These are phyloP conservation scores for Leishmania gerbilli DNA, from an alignment of 208 protist genomes.

Conservation along the genomic window DNA sequence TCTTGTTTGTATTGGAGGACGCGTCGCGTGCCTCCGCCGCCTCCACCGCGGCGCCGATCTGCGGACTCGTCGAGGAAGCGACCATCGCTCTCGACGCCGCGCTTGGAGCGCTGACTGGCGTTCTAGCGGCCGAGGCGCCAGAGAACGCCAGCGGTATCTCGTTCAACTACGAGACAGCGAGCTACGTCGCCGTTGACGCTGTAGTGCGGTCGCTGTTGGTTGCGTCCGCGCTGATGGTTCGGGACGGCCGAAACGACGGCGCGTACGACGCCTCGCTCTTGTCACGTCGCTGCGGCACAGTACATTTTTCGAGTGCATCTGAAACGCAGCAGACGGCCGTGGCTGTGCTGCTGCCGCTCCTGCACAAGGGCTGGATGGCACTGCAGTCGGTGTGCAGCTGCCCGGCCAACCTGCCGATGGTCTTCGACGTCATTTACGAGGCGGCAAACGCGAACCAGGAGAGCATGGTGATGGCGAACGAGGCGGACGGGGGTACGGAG, in stretches of 20 bases:
- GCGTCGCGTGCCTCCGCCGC: neutral
- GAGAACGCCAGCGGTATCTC: slow-evolving; percentile 55
- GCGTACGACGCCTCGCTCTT: slow-evolving; percentile 36
- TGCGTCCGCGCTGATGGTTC: slow-evolving; percentile 44
- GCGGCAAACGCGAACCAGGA: slow-evolving; percentile 45
- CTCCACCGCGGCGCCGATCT: neutral
- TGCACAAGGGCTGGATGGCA: slow-evolving; percentile 83
- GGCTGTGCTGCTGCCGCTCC: slow-evolving; percentile 58
- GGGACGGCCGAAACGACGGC: slow-evolving; percentile 47
- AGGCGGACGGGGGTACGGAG: slow-evolving; percentile 16
- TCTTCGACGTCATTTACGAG: slow-evolving; percentile 68
- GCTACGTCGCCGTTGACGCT: slow-evolving; percentile 55
- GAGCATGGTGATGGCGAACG: slow-evolving; percentile 29
- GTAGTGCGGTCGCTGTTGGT: slow-evolving; percentile 46
- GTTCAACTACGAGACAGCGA: slow-evolving; percentile 59
- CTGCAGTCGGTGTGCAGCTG: slow-evolving; percentile 50
- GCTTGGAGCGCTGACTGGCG: slow-evolving; percentile 50
- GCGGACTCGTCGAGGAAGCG: slow-evolving; percentile 25
- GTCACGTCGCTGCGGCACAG: slow-evolving; percentile 32
- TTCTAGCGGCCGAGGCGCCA: slow-evolving; percentile 56
- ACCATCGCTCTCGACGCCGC: slow-evolving; percentile 55
- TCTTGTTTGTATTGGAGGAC: slow-evolving; percentile 38
- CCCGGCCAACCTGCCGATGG: slow-evolving; percentile 56
- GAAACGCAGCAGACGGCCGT: slow-evolving; percentile 54
- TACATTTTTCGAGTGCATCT: slow-evolving; percentile 44